A percentile compares a stretch with the other conserved stretches of the same genome.
These are phyloP conservation scores for Rhinocladiella similis DNA, from an alignment of 2,329 filamentous ascomycete genomes.

Conservation along the genomic window DNA sequence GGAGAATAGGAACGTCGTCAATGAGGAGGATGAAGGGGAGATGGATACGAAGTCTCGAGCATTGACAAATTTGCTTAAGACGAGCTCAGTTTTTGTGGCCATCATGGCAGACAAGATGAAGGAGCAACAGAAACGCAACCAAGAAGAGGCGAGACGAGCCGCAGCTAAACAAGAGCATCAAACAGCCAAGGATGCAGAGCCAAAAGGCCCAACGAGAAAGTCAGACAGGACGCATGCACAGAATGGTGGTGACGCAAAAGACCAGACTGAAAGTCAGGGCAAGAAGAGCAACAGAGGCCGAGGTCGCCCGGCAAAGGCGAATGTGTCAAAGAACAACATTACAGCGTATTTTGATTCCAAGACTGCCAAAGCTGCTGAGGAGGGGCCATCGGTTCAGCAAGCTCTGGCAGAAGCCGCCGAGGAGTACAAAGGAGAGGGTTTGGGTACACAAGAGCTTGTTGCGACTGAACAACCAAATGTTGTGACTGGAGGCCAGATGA, in stretches of 20 bases:
- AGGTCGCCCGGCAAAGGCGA: slow-evolving; percentile 22
- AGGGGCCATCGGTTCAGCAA: slow-evolving; percentile 56
- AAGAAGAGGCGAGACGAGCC: slow-evolving; percentile 42
- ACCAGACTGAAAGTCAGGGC: slow-evolving; percentile 26
- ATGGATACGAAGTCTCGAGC: slow-evolving; percentile 47
- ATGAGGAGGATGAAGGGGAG: slow-evolving; percentile 37
- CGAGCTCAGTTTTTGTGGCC: slow-evolving; percentile 49
- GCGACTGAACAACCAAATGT: slow-evolving; percentile 85
- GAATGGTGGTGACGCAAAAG: not conserved
- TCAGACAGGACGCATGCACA: slow-evolving; percentile 18
- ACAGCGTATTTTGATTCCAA: slow-evolving; percentile 63
- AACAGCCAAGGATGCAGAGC: slow-evolving; percentile 32
- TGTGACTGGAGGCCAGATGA: slow-evolving; percentile 85
- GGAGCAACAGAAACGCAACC: slow-evolving; percentile 43
- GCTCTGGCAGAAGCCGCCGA: slow-evolving; percentile 59
- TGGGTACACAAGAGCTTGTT: slow-evolving; percentile 67
- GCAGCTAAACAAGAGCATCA: slow-evolving; percentile 36
- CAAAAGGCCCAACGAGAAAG: slow-evolving; percentile 23
- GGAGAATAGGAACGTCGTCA: slow-evolving; percentile 25
- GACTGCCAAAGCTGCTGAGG: slow-evolving; percentile 54
- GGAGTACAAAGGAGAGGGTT: slow-evolving; percentile 58
- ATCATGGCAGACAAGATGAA: slow-evolving; percentile 54
- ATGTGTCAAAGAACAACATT: slow-evolving; percentile 42
- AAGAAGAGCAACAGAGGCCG: slow-evolving; percentile 23
- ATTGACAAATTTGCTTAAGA: slow-evolving; percentile 47